These are phyloP conservation scores for Conringia planisiliqua DNA, from an alignment of 345 rosid species.

Conservation along the genomic window DNA sequence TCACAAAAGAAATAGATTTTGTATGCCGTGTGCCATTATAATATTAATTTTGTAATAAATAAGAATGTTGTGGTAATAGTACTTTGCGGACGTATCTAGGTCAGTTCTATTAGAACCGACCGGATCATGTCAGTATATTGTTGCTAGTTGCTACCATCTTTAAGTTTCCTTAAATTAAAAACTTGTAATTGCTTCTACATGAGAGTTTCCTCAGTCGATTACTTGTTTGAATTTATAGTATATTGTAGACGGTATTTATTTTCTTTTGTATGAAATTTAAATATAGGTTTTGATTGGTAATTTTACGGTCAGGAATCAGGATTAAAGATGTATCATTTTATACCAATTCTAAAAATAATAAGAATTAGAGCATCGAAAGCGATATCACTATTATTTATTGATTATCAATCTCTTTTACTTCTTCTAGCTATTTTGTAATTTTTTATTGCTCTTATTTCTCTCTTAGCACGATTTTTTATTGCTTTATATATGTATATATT, in stretches of 20 bases:
- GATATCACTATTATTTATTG: not conserved
- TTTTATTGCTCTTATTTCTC: not conserved
- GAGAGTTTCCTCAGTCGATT: not conserved
- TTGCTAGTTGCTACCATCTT: too few species aligned
- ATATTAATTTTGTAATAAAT: not conserved
- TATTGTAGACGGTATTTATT: not conserved
- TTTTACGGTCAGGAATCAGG: not conserved
- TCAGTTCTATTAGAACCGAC: not conserved
- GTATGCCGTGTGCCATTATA: not conserved
- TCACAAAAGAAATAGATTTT: not conserved
- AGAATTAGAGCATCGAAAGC: not conserved
- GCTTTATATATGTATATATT: not conserved
- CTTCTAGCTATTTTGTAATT: not conserved
- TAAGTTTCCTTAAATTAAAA: too few species aligned
- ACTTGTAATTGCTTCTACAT: too few species aligned
- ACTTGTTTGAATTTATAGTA: too few species aligned
- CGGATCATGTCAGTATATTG: not conserved
- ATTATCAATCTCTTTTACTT: not conserved
- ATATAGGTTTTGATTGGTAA: not conserved
- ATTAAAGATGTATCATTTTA: not conserved
- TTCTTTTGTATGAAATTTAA: not conserved
- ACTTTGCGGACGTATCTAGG: conserved; percentile 15
- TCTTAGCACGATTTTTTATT: not conserved
- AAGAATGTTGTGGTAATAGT: not conserved
- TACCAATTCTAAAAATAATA: not conserved